Evolutionary conservation across 768 basidiomycete species (phyloP).

Genomic region (Suillus discolor): DNA sequence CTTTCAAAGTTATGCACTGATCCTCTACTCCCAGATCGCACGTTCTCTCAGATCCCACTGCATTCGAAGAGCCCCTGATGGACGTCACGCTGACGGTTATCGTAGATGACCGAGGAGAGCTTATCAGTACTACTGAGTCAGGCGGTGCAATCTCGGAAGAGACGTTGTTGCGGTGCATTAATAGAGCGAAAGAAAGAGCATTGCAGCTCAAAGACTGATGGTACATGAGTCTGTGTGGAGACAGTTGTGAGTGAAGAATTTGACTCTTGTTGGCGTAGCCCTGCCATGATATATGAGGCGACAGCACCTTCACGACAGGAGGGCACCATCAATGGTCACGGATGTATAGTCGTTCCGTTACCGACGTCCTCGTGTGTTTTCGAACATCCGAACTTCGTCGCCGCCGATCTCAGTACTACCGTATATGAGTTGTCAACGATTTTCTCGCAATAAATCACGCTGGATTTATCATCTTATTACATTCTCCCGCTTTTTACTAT

Average conservation of each 20-base stretch:
- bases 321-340: neutral
- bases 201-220: conserved; percentile 3
- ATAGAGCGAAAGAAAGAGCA: conserved; percentile 12
- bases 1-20: too few relatives aligned
- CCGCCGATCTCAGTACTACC: neutral
- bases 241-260: neutral
- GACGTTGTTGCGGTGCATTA: conserved; percentile 4
- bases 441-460: neutral
- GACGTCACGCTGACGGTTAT: conserved; percentile 70
- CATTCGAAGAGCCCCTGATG: conserved; percentile 89
- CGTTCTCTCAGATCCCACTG: conserved; percentile 80
- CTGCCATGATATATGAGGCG: neutral
- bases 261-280: neutral
- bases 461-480: neutral
- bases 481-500: neutral
- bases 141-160: conserved; percentile 36
- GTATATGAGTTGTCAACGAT: neutral
- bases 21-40: conserved; percentile 34
- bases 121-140: conserved; percentile 58
- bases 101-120: conserved; percentile 48
- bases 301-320: neutral
- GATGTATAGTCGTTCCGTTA: neutral
- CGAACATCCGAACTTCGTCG: neutral
- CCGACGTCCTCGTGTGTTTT: neutral
- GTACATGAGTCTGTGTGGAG: neutral